phyloP scores from a whole-genome alignment of 371 early-diverging fungal genomes.

The Mucor lusitanicus region DNA sequence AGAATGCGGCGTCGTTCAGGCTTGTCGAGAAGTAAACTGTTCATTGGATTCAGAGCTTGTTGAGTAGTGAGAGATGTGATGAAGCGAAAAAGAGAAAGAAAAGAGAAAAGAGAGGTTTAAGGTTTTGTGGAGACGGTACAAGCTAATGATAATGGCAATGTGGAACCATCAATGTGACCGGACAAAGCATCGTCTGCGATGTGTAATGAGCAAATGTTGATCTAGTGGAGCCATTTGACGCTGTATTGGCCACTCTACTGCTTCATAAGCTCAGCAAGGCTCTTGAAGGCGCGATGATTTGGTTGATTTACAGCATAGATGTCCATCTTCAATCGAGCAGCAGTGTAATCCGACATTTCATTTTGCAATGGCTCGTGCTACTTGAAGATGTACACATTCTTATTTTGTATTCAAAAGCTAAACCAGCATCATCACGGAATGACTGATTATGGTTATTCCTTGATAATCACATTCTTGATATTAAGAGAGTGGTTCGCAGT shows the following conservation, averaged over 20 bases:
- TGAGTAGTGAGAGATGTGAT: neutral
- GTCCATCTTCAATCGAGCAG: neutral
- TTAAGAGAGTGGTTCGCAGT: neutral
- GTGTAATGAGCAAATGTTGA: neutral
- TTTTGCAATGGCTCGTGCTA: neutral
- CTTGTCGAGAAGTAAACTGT: neutral
- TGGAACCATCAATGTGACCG: neutral
- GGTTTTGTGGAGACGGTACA: neutral
- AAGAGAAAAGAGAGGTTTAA: neutral
- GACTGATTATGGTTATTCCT: neutral
- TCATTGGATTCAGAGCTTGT: neutral
- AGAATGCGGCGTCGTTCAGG: conserved; percentile 8
- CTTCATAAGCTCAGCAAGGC: too few relatives aligned
- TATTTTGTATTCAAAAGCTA: neutral
- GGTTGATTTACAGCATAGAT: neutral
- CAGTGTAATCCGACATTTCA: neutral
- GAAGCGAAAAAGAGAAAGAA: neutral
- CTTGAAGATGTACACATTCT: neutral
- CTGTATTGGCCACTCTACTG: too few relatives aligned
- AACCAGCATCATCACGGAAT: neutral
- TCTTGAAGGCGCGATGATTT: neutral
- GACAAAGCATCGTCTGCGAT: neutral
- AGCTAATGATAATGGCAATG: neutral
- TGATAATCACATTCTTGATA: neutral
- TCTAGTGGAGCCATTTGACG: neutral